Conservation (phyloP, 2,329 filamentous ascomycete species). For the Neonectria faginata region DNA sequence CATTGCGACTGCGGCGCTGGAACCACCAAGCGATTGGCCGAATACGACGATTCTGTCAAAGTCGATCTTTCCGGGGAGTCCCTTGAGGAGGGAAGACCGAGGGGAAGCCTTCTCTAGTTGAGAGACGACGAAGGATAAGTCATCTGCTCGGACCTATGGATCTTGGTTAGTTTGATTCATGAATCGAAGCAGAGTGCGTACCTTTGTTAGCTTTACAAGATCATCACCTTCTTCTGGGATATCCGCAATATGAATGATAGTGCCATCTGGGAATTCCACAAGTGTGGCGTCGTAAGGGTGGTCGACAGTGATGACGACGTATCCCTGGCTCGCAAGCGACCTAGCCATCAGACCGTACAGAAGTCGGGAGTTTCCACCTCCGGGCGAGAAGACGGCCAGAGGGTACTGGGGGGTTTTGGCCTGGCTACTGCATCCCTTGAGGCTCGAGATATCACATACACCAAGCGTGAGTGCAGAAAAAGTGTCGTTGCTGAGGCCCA, state of each 20-base stretch:
- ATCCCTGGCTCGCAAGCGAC: conserved; percentile 60
- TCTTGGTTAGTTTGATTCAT: conserved; percentile 11
- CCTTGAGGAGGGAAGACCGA: conserved; percentile 31
- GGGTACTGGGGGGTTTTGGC: conserved; percentile 43
- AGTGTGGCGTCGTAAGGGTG: conserved; percentile 60
- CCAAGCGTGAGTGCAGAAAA: conserved; percentile 46
- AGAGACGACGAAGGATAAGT: conserved; percentile 54
- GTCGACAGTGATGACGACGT: conserved; percentile 60
- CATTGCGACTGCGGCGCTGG: conserved; percentile 50
- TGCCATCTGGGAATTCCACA: conserved; percentile 61
- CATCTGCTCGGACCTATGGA: conserved; percentile 49
- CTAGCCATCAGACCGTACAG: conserved; percentile 58
- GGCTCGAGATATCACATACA: conserved; percentile 39
- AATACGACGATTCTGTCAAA: conserved; percentile 48
- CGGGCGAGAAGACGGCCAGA: conserved; percentile 57
- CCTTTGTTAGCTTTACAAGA: conserved; percentile 37
- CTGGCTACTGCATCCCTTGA: conserved; percentile 19
- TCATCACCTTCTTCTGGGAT: conserved; percentile 24
- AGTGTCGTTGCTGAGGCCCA: conserved; percentile 49
- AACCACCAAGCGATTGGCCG: conserved; percentile 56
- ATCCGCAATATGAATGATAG: conserved; percentile 34
- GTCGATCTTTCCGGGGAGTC: conserved; percentile 44
- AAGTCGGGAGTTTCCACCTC: conserved; percentile 56
- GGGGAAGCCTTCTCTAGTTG: conserved; percentile 43
- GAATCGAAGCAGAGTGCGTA: not conserved